These are phyloP conservation scores for Phalaenopsis aphrodite DNA, from an alignment of 106 monocot species.

Conservation along the genomic window DNA sequence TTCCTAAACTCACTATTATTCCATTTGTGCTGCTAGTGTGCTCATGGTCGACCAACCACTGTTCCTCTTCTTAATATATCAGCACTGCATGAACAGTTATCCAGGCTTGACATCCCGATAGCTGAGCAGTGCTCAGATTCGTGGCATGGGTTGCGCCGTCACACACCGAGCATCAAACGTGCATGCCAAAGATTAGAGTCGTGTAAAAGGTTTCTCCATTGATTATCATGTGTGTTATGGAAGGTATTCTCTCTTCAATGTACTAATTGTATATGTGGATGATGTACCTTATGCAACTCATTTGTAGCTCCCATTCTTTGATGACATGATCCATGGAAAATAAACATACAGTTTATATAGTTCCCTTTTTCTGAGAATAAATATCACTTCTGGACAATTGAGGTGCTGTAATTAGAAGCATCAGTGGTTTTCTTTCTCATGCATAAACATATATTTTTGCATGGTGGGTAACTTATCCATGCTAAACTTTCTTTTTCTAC, in stretches of 20 bases:
- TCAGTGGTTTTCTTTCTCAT: no score
- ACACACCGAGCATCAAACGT: conserved; percentile 36
- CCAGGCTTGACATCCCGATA: conserved; percentile 26
- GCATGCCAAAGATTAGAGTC: conserved; percentile 50
- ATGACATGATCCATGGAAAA: background rate
- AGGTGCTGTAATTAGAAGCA: background rate
- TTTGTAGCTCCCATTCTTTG: background rate
- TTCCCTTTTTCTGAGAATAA: background rate
- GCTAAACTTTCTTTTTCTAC: no score
- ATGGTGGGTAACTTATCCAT: no score
- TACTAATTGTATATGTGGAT: background rate
- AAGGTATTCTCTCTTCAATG: background rate
- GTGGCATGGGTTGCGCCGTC: conserved; percentile 62
- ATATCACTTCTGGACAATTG: background rate
- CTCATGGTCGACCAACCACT: conserved; percentile 90
- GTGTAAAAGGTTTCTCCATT: background rate
- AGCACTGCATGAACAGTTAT: conserved; percentile 51
- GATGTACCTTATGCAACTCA: background rate
- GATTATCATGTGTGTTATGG: background rate
- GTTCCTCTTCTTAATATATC: conserved; percentile 63
- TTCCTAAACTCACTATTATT: background rate
- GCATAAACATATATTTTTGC: no score
- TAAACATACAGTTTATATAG: background rate
- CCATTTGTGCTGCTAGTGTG: conserved; percentile 45
- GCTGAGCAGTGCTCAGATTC: background rate